Evolutionary conservation across 2,329 filamentous ascomycete genomes (phyloP).

Genomic region (Talaromyces marneffei): DNA sequence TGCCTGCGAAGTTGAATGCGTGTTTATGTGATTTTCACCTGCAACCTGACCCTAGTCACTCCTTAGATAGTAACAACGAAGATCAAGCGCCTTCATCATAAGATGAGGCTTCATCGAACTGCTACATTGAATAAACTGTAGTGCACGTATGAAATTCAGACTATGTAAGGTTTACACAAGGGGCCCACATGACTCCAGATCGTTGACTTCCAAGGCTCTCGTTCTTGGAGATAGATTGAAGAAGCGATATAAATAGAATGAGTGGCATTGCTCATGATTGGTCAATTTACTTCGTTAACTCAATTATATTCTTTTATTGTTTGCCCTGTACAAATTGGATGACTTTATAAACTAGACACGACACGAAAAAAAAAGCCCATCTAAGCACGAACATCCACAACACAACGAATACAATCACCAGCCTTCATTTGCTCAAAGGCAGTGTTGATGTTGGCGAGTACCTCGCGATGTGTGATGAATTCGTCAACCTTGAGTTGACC

Average conservation of each 20-base stretch:
- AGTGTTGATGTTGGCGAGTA: slow-evolving; percentile 73
- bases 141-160: no score
- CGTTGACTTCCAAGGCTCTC: background rate
- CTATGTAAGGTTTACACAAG: background rate
- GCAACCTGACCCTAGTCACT: slow-evolving; percentile 13
- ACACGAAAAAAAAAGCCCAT: background rate
- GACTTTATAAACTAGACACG: background rate
- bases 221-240: background rate
- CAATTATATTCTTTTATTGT: background rate
- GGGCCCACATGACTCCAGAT: background rate
- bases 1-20: background rate
- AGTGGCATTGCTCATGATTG: background rate
- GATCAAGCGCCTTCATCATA: background rate
- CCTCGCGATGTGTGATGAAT: slow-evolving; percentile 96
- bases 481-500: slow-evolving; percentile 96
- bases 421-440: slow-evolving; percentile 93
- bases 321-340: background rate
- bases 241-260: background rate
- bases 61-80: slow-evolving; percentile 7
- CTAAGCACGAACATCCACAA: slow-evolving; percentile 60
- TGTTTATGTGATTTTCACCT: background rate
- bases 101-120: background rate
- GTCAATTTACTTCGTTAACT: background rate
- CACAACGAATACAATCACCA: slow-evolving; percentile 94
- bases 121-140: background rate